A percentile compares a stretch with the other conserved stretches of the same genome.
Conservation (phyloP, 352 stramenopile genomes). For the Phytopythium ostracodes region DNA sequence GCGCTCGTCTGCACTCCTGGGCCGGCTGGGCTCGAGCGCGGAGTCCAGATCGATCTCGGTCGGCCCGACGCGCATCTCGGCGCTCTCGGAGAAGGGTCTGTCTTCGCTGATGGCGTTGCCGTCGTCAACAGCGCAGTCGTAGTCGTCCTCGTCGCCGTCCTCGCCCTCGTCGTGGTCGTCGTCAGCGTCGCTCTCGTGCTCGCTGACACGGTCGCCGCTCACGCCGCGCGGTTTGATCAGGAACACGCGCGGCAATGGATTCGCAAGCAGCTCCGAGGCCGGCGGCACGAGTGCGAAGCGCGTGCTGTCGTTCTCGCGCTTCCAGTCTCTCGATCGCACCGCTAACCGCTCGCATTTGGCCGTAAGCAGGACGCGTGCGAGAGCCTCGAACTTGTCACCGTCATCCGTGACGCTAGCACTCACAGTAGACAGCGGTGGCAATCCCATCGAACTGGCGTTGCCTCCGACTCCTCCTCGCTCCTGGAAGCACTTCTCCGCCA, state of each 20-base stretch:
- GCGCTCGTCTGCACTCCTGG: background rate
- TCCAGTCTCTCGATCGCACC: slow-evolving; percentile 8
- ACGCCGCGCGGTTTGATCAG: slow-evolving; percentile 31
- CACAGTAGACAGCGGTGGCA: slow-evolving; percentile 13
- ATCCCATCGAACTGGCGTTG: slow-evolving; percentile 1
- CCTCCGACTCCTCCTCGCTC: slow-evolving; percentile 9
- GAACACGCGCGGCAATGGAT: slow-evolving; percentile 16
- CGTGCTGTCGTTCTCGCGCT: slow-evolving; percentile 26
- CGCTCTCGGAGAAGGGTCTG: background rate
- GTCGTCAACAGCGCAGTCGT: background rate
- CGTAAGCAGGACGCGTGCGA: background rate
- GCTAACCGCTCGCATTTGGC: slow-evolving; percentile 14
- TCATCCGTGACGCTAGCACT: slow-evolving; percentile 8
- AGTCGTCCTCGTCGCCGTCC: background rate
- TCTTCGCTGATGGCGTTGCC: background rate
- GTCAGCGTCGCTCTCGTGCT: background rate
- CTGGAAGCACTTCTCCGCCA: slow-evolving; percentile 18
- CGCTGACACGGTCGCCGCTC: background rate
- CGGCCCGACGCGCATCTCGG: background rate
- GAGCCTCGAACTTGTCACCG: background rate
- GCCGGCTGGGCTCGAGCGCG: background rate
- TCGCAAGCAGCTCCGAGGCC: slow-evolving; percentile 16
- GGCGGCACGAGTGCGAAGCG: slow-evolving; percentile 25
- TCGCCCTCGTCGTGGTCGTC: background rate
- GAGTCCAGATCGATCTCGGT: background rate